phyloP scores from a whole-genome alignment of 768 basidiomycete genomes.

The Trametes punicea region DNA sequence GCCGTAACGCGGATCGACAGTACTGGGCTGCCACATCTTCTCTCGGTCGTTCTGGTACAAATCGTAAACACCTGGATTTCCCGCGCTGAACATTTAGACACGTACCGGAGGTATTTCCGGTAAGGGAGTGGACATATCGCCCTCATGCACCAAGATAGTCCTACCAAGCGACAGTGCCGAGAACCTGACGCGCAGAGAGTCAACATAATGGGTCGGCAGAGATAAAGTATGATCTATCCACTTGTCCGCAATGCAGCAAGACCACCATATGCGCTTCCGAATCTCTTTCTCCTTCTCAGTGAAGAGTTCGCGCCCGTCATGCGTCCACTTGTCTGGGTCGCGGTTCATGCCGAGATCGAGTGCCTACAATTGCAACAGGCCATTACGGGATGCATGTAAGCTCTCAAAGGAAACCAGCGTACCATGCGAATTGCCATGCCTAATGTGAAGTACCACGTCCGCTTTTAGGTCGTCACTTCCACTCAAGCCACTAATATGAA shows the following conservation, averaged over 20 bases:
- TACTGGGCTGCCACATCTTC: slow-evolving; percentile 45
- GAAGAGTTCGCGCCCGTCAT: slow-evolving; percentile 56
- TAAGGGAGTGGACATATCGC: slow-evolving; percentile 65
- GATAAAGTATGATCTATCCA: slow-evolving; percentile 30
- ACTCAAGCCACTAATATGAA: not conserved
- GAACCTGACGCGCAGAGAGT: slow-evolving; percentile 54
- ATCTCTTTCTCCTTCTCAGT: slow-evolving; percentile 58
- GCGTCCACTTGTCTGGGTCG: slow-evolving; percentile 71
- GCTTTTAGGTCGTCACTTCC: not conserved
- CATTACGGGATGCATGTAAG: not conserved
- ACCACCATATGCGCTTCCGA: slow-evolving; percentile 78
- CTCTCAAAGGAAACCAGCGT: too few relatives aligned
- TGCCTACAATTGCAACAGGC: slow-evolving; percentile 43
- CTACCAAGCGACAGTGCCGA: slow-evolving; percentile 47
- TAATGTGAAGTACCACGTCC: not conserved
- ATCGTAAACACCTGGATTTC: too few relatives aligned
- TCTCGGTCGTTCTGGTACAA: slow-evolving; percentile 52
- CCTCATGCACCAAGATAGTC: slow-evolving; percentile 63
- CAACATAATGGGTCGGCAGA: slow-evolving; percentile 38
- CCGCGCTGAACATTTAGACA: not conserved
- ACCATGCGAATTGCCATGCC: slow-evolving; percentile 75
- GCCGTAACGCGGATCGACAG: slow-evolving; percentile 35
- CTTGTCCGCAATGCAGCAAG: slow-evolving; percentile 72
- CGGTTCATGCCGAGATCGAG: slow-evolving; percentile 80
- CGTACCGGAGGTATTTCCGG: slow-evolving; percentile 52